Conservation (phyloP, 2,329 filamentous ascomycete species). For the Stagonosporopsis cucurbitacearum region DNA sequence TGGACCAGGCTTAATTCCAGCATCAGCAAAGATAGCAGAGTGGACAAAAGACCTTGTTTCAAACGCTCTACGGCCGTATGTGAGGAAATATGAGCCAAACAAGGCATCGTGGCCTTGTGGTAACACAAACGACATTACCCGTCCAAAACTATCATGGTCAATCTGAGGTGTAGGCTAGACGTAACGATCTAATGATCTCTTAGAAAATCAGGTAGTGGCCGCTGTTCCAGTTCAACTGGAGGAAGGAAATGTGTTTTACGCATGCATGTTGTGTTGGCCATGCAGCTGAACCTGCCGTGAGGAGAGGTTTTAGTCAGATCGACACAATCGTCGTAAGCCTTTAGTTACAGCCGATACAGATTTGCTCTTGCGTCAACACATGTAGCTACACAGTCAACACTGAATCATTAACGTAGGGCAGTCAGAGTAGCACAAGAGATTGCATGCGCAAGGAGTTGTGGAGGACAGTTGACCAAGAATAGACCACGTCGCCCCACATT, state of each 20-base stretch:
- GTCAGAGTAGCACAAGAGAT: conserved; percentile 7
- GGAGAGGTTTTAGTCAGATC: not conserved
- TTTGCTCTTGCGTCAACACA: not conserved
- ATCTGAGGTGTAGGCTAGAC: no score
- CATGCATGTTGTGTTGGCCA: not conserved
- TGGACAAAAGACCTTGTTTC: no score
- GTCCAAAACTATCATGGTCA: no score
- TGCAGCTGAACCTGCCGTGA: not conserved
- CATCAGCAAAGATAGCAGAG: no score
- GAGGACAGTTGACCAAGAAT: conserved; percentile 9
- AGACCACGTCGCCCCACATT: conserved; percentile 7
- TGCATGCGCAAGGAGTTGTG: conserved; percentile 12
- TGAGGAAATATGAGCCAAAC: no score
- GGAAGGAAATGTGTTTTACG: not conserved
- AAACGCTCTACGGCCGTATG: no score
- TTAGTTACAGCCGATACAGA: not conserved
- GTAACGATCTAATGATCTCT: not conserved
- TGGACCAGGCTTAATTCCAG: no score
- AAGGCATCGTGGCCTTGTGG: no score
- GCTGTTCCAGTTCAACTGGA: not conserved
- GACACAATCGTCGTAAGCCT: conserved; percentile 6
- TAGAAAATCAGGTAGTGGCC: not conserved
- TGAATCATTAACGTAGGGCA: not conserved
- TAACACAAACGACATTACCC: no score
- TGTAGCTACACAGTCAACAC: not conserved